phyloP scores from a whole-genome alignment of 306 rosid species.

The Acacia acuminata region DNA sequence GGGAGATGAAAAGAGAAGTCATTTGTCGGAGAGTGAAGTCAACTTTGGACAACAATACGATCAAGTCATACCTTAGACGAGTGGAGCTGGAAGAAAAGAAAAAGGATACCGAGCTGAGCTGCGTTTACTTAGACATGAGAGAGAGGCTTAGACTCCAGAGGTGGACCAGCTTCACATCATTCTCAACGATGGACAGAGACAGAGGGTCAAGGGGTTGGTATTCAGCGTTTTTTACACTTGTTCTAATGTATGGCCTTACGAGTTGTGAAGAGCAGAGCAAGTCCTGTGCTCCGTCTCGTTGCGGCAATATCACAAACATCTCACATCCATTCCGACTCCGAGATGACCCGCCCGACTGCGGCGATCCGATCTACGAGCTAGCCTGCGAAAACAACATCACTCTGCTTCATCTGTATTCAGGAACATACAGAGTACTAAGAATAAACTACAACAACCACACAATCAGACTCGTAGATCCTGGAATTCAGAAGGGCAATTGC shows the following conservation, averaged over 20 bases:
- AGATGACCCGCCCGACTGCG: not conserved
- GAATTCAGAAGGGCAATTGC: not conserved
- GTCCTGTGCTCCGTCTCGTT: not conserved
- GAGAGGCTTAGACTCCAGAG: too few relatives aligned
- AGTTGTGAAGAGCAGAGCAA: not conserved
- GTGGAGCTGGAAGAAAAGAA: not conserved
- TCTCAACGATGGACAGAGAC: not conserved
- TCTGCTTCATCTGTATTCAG: not conserved
- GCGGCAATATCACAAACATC: not conserved
- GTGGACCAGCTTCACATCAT: not conserved
- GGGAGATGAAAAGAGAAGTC: not conserved
- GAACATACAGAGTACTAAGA: not conserved
- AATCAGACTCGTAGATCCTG: not conserved
- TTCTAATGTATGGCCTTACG: not conserved
- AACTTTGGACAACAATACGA: not conserved
- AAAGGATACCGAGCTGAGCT: too few relatives aligned
- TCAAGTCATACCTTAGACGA: too few relatives aligned
- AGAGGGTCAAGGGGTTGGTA: not conserved
- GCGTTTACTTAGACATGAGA: too few relatives aligned
- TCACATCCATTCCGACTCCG: not conserved
- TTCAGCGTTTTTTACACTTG: not conserved
- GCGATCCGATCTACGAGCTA: not conserved
- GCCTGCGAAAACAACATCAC: not conserved
- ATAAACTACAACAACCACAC: constrained; percentile 1
- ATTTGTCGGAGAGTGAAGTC: not conserved